phyloP scores from a whole-genome alignment of 495 filamentous ascomycete species.

The Xylaria sp. region DNA sequence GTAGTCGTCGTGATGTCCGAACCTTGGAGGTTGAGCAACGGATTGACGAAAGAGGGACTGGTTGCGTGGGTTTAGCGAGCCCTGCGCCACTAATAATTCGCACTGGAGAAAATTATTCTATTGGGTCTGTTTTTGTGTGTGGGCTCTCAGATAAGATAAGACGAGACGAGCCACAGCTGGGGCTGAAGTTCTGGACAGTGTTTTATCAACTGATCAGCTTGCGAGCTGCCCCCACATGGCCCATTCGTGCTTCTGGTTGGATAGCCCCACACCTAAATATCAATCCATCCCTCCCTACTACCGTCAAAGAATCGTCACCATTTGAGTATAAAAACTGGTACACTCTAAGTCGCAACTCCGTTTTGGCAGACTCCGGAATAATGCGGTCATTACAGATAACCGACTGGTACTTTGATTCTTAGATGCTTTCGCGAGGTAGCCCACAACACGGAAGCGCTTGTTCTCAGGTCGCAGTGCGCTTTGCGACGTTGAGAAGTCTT shows the following conservation, averaged over 20 bases:
- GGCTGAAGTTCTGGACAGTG: slow-evolving; percentile 23
- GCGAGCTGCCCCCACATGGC: background rate
- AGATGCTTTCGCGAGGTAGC: background rate
- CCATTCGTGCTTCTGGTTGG: background rate
- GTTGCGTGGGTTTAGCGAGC: slow-evolving; percentile 44
- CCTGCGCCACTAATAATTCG: slow-evolving; percentile 40
- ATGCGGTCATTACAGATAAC: background rate
- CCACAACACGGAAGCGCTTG: too few species aligned
- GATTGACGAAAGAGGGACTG: slow-evolving; percentile 39
- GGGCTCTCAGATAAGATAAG: slow-evolving; percentile 29
- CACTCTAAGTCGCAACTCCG: background rate
- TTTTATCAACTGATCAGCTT: background rate
- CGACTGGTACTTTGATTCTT: too few species aligned
- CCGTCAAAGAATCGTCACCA: background rate
- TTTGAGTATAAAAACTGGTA: background rate
- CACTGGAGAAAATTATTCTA: slow-evolving; percentile 35
- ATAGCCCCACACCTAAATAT: background rate
- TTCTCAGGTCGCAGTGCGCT: too few species aligned
- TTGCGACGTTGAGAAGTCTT: background rate
- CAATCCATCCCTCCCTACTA: too few species aligned
- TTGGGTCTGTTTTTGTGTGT: slow-evolving; percentile 31
- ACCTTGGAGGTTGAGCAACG: slow-evolving; percentile 39
- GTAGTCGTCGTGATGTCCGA: slow-evolving; percentile 45
- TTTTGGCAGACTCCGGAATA: background rate
- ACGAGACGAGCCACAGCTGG: slow-evolving; percentile 20